Base-by-base conservation (phyloP, 2,329 filamentous ascomycete genomes). In the Pseudocercospora fijiensis region DNA sequence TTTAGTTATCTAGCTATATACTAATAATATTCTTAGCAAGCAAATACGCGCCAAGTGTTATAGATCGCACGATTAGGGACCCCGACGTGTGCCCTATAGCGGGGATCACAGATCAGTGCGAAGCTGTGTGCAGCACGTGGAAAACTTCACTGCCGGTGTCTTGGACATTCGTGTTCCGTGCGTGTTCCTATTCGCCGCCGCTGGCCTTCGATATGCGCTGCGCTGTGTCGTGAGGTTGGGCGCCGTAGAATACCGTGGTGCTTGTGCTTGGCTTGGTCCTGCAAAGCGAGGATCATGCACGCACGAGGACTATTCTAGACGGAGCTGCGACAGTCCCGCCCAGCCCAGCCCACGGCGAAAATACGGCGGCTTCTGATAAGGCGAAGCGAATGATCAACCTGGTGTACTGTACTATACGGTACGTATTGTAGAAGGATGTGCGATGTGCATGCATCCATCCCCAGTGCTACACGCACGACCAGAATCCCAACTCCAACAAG, bases 281-380 rank as follows among this genome's bases (percentile, higher is more conserved):
- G 64, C 61, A 57, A 22, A 53, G 28, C 47, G 65, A 37, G 30
- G 57, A 63, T 67, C 60, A 65, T 56, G 63, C 60, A 67, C 58
- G 60, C 57, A 33, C 10, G 22, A 27, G 10, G 24, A 24, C 22
- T n/a, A n/a, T n/a, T n/a, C n/a, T 28, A 26, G 24, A 26, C 24
- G 49, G 49, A n/a, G 49, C 13, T 26, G 49, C 27, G 49, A 52
- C 27, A 22, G 49, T 22, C 49, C 13, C 16, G 24, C 22, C 20
- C 27, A 22, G 49, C 11, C 49, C 13, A 27, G 24, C 22, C 20
- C 49, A 11, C 49, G 4, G 24, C 11, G 24, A 52, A 4, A 28
- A 24, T 53, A 26, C 16, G 37, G 37, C 37, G 37, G 37, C 16
- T 41, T 41, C 37, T 41, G 37, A n/a, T n/a, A n/a, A n/a, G 16